These are phyloP conservation scores for Schizothecium vesticola DNA, from an alignment of 495 filamentous ascomycete species.

Conservation along the genomic window DNA sequence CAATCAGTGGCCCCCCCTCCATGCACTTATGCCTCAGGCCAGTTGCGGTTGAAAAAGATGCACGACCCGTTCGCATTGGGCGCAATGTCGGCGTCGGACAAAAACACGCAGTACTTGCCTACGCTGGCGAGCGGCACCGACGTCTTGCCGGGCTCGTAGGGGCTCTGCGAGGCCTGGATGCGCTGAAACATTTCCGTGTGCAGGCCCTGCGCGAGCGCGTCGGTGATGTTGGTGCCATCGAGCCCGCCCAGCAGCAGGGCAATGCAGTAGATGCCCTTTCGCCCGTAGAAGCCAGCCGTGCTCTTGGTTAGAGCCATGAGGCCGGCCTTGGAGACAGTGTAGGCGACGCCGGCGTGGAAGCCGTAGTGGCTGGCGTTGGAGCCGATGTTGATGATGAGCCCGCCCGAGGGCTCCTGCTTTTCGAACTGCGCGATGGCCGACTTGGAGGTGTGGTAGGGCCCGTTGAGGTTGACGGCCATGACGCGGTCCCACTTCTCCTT, in stretches of 20 bases:
- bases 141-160: slow-evolving; percentile 17
- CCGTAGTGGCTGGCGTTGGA: slow-evolving; percentile 32
- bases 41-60: slow-evolving; percentile 37
- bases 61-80: slow-evolving; percentile 32
- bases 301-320: slow-evolving; percentile 58
- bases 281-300: slow-evolving; percentile 54
- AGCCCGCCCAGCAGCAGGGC: slow-evolving; percentile 54
- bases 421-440: slow-evolving; percentile 44
- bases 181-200: slow-evolving; percentile 40
- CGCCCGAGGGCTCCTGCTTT: slow-evolving; percentile 29
- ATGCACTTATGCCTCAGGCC: slow-evolving; percentile 28
- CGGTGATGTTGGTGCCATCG: slow-evolving; percentile 50
- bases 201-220: slow-evolving; percentile 41
- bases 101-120: slow-evolving; percentile 39
- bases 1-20: background rate
- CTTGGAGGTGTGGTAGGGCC: slow-evolving; percentile 50
- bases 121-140: slow-evolving; percentile 27
- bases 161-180: slow-evolving; percentile 21
- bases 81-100: slow-evolving; percentile 35
- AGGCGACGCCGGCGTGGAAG: slow-evolving; percentile 45
- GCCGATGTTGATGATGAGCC: slow-evolving; percentile 48
- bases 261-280: slow-evolving; percentile 53
- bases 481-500: slow-evolving; percentile 52
- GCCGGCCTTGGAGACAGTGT: slow-evolving; percentile 51
- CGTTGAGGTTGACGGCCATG: slow-evolving; percentile 56